These are phyloP conservation scores for Hygrophila difformis DNA, from an alignment of 257 asterid species.

Conservation along the genomic window DNA sequence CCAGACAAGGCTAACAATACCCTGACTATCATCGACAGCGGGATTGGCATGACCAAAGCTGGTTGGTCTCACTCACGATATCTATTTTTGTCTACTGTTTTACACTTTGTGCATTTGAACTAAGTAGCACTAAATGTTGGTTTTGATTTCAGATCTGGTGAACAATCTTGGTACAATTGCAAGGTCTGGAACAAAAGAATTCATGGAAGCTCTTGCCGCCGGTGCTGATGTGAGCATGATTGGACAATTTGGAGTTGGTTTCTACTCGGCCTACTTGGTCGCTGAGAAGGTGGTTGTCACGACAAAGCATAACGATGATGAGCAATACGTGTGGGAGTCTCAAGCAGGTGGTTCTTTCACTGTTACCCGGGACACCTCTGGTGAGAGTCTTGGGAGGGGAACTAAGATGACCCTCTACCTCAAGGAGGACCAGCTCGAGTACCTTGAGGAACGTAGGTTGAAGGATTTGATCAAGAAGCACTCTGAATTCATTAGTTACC, in stretches of 20 bases:
- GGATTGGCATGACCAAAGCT: slow-evolving; percentile 70
- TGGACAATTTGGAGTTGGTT: slow-evolving; percentile 43
- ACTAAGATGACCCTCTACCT: slow-evolving; percentile 46
- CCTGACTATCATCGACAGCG: slow-evolving; percentile 50
- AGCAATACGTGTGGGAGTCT: slow-evolving; percentile 67
- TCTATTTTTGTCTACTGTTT: neutral
- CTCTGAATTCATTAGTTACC: slow-evolving; percentile 62
- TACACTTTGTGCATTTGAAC: no score
- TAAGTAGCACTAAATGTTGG: neutral
- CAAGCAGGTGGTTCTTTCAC: slow-evolving; percentile 71
- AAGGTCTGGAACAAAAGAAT: slow-evolving; percentile 41
- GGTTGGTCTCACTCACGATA: slow-evolving; percentile 25
- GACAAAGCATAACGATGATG: slow-evolving; percentile 55
- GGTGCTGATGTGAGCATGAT: slow-evolving; percentile 81
- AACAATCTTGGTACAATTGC: slow-evolving; percentile 45
- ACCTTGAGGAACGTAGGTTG: slow-evolving; percentile 56
- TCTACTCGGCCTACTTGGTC: slow-evolving; percentile 36
- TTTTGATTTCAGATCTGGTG: slow-evolving; percentile 65
- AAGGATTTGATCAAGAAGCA: slow-evolving; percentile 66
- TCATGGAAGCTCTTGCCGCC: slow-evolving; percentile 61
- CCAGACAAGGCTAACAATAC: slow-evolving; percentile 59
- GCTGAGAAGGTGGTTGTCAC: slow-evolving; percentile 52
- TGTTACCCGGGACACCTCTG: slow-evolving; percentile 45
- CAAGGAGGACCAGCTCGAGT: slow-evolving; percentile 69
- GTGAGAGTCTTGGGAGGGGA: slow-evolving; percentile 50